Conservation (phyloP, 176 grass and related monocot genomes). For the Oryza meyeriana region DNA sequence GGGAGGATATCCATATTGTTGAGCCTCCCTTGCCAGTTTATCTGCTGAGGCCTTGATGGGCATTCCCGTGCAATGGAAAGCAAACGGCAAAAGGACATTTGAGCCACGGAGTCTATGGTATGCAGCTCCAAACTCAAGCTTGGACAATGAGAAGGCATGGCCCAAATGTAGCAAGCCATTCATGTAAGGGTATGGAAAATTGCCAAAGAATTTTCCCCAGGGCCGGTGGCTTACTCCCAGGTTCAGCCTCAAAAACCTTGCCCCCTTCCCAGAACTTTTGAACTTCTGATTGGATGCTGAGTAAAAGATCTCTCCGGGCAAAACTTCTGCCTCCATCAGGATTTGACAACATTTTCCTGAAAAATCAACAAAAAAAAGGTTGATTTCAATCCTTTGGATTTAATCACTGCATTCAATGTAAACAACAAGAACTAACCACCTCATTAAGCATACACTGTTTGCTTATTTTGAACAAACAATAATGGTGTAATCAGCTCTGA, state of each 20-base stretch:
- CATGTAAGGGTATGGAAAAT: constrained; percentile 84
- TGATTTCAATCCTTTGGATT: neutral
- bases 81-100: constrained; percentile 68
- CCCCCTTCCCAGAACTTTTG: constrained; percentile 47
- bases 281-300: constrained; percentile 38
- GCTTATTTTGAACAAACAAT: neutral
- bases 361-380: neutral
- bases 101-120: constrained; percentile 60
- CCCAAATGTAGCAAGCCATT: constrained; percentile 71
- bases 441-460: neutral
- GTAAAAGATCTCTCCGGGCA: constrained; percentile 49
- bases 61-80: constrained; percentile 86
- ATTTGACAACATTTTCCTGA: constrained; percentile 43
- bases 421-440: neutral
- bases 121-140: constrained; percentile 74
- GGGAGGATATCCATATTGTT: constrained; percentile 60
- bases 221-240: constrained; percentile 24
- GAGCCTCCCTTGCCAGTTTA: constrained; percentile 58
- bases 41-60: constrained; percentile 80
- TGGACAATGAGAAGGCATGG: constrained; percentile 69
- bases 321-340: constrained; percentile 40
- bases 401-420: neutral
- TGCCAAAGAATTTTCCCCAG: constrained; percentile 71
- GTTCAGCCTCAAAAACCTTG: constrained; percentile 51
- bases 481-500: neutral